Evolutionary conservation across 73 alveolate genomes (phyloP).

Genomic region (Tetrahymena thermophila): DNA sequence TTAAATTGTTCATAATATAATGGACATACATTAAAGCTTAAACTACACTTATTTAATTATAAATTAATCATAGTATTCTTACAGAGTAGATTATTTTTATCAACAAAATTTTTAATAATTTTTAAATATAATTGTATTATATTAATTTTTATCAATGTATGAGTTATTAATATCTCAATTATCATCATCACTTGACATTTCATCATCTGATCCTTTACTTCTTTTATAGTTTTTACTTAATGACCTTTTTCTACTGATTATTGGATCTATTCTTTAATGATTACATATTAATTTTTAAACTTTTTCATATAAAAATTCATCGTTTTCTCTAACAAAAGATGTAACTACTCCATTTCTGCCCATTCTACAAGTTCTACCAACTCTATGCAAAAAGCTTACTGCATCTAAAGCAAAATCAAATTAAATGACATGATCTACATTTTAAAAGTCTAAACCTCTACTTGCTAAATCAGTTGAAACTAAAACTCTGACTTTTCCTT

Average conservation of each 20-base stretch:
- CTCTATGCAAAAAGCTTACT: conserved; percentile 69
- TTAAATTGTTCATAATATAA: no score
- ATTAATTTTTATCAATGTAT: no score
- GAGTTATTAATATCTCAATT: not conserved
- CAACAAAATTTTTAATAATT: no score
- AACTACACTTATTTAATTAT: no score
- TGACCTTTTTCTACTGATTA: not conserved
- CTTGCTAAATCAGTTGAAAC: conserved; percentile 18
- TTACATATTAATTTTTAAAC: not conserved
- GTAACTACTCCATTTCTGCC: conserved; percentile 68
- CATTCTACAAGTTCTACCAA: conserved; percentile 85
- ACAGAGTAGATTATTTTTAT: no score
- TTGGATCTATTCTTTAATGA: not conserved
- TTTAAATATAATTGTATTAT: no score
- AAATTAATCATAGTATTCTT: no score
- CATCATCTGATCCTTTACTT: not conserved
- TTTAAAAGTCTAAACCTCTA: conserved; percentile 61
- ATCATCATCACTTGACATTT: not conserved
- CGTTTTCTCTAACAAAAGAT: conserved; percentile 44
- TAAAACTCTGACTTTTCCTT: not conserved
- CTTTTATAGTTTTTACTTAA: not conserved
- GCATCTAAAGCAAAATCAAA: conserved; percentile 50
- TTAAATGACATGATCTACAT: conserved; percentile 60
- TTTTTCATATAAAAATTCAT: conserved; percentile 20
- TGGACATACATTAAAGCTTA: no score